A percentile compares a stretch with the other conserved stretches of the same genome.
Conservation (phyloP, 2,329 filamentous ascomycete species). For the Sporothrix mexicana region DNA sequence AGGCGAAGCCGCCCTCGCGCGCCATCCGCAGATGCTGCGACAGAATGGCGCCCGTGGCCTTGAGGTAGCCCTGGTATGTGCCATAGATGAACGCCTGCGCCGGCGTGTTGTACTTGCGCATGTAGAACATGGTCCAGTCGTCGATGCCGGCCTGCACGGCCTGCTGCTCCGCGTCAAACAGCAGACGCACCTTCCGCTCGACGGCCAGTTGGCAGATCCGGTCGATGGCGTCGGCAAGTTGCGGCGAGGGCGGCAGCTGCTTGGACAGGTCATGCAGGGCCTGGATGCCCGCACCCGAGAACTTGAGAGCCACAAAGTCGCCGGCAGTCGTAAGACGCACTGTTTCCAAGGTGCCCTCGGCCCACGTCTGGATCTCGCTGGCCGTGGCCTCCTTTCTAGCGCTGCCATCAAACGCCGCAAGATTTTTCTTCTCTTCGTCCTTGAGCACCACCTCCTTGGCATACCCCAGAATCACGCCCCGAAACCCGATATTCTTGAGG, state of each 20-base stretch:
- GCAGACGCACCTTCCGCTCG: constrained; percentile 70
- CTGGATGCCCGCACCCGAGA: constrained; percentile 80
- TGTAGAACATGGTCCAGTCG: constrained; percentile 77
- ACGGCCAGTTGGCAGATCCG: constrained; percentile 75
- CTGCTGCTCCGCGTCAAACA: constrained; percentile 87
- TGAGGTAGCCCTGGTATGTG: constrained; percentile 80
- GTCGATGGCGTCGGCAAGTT: constrained; percentile 72
- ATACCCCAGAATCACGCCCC: constrained; percentile 83
- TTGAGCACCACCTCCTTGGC: constrained; percentile 79
- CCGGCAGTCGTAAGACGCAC: constrained; percentile 72
- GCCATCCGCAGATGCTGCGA: constrained; percentile 65
- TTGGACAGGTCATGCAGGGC: constrained; percentile 71
- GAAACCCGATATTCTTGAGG: constrained; percentile 77
- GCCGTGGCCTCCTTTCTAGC: constrained; percentile 55
- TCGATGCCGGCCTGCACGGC: constrained; percentile 80
- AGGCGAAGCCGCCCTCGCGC: constrained; percentile 63
- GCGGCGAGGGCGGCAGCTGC: constrained; percentile 65
- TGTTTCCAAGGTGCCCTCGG: constrained; percentile 74
- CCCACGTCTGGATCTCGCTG: constrained; percentile 73
- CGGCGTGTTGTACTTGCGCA: constrained; percentile 73
- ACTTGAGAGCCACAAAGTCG: constrained; percentile 73
- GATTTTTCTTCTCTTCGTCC: constrained; percentile 55
- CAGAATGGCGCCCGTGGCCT: constrained; percentile 63
- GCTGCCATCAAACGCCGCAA: constrained; percentile 52
- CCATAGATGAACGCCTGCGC: constrained; percentile 75